These are phyloP conservation scores for Dicorynia guianensis DNA, from an alignment of 306 rosid genomes.

Conservation along the genomic window DNA sequence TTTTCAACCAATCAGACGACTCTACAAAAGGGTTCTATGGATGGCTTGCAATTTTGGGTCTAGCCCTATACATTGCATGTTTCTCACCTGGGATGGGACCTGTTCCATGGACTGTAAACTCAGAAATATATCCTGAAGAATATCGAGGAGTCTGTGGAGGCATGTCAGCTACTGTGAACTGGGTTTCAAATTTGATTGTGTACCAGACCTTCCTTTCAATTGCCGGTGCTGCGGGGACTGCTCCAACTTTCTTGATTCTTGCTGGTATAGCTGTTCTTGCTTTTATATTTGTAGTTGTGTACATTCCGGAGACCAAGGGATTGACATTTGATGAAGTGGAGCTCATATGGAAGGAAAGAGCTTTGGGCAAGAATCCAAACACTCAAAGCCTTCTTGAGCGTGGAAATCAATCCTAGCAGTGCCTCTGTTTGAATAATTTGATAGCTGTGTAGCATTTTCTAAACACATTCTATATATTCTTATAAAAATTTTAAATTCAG, in stretches of 20 bases:
- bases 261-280: conserved; percentile 71
- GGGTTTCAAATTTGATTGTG: conserved; percentile 90
- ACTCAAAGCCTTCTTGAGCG: conserved; percentile 68
- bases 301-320: conserved; percentile 90
- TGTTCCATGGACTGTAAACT: conserved; percentile 92
- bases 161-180: conserved; percentile 88
- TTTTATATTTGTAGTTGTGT: conserved; percentile 62
- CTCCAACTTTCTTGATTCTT: conserved; percentile 71
- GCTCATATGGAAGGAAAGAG: conserved; percentile 87
- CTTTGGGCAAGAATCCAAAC: conserved; percentile 67
- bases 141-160: conserved; percentile 91
- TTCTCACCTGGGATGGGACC: conserved; percentile 98
- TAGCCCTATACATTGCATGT: conserved; percentile 73
- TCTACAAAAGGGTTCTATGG: conserved; percentile 59
- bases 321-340: conserved; percentile 95
- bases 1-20: conserved; percentile 53
- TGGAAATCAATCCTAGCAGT: conserved; percentile 47
- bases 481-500: too few species aligned
- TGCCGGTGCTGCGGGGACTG: conserved; percentile 69
- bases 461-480: too few species aligned
- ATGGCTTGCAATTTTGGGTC: conserved; percentile 72
- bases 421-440: background rate
- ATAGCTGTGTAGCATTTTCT: too few species aligned
- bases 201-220: conserved; percentile 79
- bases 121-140: conserved; percentile 93